A percentile compares a stretch with the other conserved stretches of the same genome.
Evolutionary conservation across 176 grass and related monocot genomes (phyloP).

Genomic region (Phyllostachys edulis): DNA sequence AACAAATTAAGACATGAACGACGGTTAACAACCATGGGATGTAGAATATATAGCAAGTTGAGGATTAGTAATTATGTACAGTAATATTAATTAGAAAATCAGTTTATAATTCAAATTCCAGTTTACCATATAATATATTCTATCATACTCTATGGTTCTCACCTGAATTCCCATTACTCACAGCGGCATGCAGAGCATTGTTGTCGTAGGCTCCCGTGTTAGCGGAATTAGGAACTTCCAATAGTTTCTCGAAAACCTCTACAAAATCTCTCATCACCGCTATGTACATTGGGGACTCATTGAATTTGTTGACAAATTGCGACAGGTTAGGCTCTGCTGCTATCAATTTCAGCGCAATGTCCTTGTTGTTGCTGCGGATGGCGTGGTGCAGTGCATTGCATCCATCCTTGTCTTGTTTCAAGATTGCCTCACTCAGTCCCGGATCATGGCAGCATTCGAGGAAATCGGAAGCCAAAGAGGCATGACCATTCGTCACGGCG

Average conservation of each 20-base stretch:
- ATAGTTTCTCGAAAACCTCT: background rate
- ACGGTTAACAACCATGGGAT: background rate
- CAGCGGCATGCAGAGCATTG: constrained; percentile 28
- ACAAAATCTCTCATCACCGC: background rate
- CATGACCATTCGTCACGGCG: background rate
- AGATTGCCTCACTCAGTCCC: background rate
- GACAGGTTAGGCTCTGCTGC: background rate
- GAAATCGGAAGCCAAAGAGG: background rate
- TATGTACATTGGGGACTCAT: constrained; percentile 25
- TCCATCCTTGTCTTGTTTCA: background rate
- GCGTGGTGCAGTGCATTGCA: constrained; percentile 19
- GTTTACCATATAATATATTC: too few species aligned
- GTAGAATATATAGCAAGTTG: background rate
- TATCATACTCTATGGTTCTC: too few species aligned
- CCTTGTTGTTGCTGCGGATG: background rate
- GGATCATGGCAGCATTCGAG: fast-evolving
- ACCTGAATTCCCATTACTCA: background rate
- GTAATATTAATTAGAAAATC: background rate
- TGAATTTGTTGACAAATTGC: background rate
- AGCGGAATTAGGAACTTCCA: background rate
- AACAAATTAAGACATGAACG: background rate
- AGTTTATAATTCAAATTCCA: too few species aligned
- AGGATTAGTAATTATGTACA: too few species aligned
- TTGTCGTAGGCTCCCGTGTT: background rate
- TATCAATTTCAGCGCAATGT: constrained; percentile 1